These are phyloP conservation scores for Mycena capillaripes DNA, from an alignment of 768 basidiomycete species.

Conservation along the genomic window DNA sequence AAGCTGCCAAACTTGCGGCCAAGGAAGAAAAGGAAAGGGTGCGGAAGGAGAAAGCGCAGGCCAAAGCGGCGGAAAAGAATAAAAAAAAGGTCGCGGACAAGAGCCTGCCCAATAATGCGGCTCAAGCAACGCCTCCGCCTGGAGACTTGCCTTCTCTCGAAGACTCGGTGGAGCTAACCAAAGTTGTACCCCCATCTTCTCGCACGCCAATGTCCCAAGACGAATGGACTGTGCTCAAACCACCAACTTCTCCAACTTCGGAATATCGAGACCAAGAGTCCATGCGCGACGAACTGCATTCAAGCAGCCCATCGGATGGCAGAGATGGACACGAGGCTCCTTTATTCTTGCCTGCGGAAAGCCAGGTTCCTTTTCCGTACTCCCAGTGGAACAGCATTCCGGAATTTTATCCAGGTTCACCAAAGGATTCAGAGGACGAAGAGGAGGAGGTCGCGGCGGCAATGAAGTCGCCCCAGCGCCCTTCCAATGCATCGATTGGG, in stretches of 20 bases:
- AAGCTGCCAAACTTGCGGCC: constrained; percentile 19
- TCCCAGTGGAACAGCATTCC: constrained; percentile 57
- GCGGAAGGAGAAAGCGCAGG: constrained; percentile 21
- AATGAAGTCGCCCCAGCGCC: constrained; percentile 40
- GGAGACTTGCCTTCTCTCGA: not conserved
- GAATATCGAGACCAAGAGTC: constrained; percentile 11
- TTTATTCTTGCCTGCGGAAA: constrained; percentile 67
- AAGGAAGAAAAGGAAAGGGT: constrained; percentile 32
- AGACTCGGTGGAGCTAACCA: not conserved
- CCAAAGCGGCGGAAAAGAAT: constrained; percentile 24
- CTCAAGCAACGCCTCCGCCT: not conserved
- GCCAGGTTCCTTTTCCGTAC: constrained; percentile 67
- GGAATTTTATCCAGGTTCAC: constrained; percentile 37
- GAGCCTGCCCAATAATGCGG: not conserved
- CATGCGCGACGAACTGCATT: constrained; percentile 32
- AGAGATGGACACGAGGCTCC: constrained; percentile 40
- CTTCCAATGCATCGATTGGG: constrained; percentile 28
- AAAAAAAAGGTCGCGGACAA: not conserved
- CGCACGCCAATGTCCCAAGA: constrained; percentile 24
- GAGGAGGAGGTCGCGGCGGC: constrained; percentile 46
- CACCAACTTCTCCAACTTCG: constrained; percentile 24
- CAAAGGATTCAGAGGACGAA: constrained; percentile 58
- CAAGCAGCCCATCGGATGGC: constrained; percentile 20
- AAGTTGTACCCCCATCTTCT: not conserved
- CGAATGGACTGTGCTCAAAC: constrained; percentile 33